Evolutionary conservation across 805 yeast genomes (phyloP).

Genomic region (Candida wancherniae): DNA sequence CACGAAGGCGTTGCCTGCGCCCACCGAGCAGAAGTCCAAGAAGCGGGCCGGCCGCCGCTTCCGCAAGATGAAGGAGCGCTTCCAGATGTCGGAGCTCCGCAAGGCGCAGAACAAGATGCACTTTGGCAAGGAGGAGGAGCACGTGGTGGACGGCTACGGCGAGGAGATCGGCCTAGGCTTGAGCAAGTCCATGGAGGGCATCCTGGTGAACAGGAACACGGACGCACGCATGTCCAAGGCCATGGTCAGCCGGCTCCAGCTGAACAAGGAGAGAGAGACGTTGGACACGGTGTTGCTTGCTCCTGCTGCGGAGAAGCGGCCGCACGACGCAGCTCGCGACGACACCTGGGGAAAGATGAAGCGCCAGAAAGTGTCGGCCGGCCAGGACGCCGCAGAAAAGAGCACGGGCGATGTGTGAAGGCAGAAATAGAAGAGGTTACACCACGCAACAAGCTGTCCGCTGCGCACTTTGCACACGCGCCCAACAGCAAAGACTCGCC

Average conservation of each 20-base stretch:
- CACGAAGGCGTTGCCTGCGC: conserved; percentile 64
- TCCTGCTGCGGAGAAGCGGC: conserved; percentile 5
- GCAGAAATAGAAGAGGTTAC: too few relatives aligned
- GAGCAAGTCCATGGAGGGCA: conserved; percentile 38
- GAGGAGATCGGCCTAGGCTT: conserved; percentile 83
- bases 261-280: conserved; percentile 12
- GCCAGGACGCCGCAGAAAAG: too few relatives aligned
- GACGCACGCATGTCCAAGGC: conserved; percentile 58
- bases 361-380: conserved; percentile 1
- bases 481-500: too few relatives aligned
- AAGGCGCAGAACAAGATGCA: conserved; percentile 80
- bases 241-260: conserved; percentile 47
- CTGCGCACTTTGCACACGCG: too few relatives aligned
- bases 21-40: conserved; percentile 70
- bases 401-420: too few relatives aligned
- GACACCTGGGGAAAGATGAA: conserved; percentile 5
- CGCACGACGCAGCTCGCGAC: conserved; percentile 2
- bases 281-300: conserved; percentile 13
- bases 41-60: conserved; percentile 82
- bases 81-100: conserved; percentile 73
- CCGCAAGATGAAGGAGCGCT: conserved; percentile 75
- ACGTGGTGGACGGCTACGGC: conserved; percentile 60
- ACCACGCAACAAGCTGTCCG: too few relatives aligned
- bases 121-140: conserved; percentile 72
- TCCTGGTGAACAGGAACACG: conserved; percentile 41